Base-by-base conservation (phyloP, 257 asterid genomes). In the Haberlea rhodopensis region DNA sequence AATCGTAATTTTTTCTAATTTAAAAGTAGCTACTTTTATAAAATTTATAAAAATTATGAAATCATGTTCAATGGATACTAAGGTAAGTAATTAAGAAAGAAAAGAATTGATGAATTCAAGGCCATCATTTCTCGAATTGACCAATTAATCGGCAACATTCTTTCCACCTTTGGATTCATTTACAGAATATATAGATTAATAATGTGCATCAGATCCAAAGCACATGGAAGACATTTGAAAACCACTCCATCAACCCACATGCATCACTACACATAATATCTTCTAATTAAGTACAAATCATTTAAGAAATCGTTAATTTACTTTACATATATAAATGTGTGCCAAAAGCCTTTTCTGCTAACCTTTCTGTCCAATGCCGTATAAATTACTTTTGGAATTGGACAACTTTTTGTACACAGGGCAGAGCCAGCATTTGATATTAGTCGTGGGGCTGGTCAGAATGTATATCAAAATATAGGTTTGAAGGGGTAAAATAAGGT, bases 181-280 rank as follows among this genome's bases (percentile, higher is more conserved):
- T 63, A 25, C 1, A 24, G 9, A 22, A n/a, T n/a, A n/a, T 15
- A 21, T 23, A 57, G 49, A 59, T 32, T 16, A 49, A 16, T 37
- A 37, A 20, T 7, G 18, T 66, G 85, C 95, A 85, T 80, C 96
- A 82, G 96, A 90, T 85, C 89, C 87, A 82, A 85, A 78, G 87
- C 92, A 85, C 92, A 76, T 85, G 88, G 79, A 72, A 80, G 65
- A 76, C 81, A 80, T 77, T 75, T 78, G 76, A 78, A 58, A 71
- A 57, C 84, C 87, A 80, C 83, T 80, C 83, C 80, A 74, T 74
- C 77, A 78, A 83, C 85, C 83, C 88, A 85, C 89, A 83, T 85
- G 87, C 88, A 76, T 78, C 8, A 63, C 80, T 48, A 56, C 67
- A 67, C 60, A 46, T 31, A 32, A 23, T 25, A n/a, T 37, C 48